Percentiles rank a stretch among this genome's conserved stretches.
phyloP scores from a whole-genome alignment of 2,329 filamentous ascomycete genomes.

The Trichoderma gracile region DNA sequence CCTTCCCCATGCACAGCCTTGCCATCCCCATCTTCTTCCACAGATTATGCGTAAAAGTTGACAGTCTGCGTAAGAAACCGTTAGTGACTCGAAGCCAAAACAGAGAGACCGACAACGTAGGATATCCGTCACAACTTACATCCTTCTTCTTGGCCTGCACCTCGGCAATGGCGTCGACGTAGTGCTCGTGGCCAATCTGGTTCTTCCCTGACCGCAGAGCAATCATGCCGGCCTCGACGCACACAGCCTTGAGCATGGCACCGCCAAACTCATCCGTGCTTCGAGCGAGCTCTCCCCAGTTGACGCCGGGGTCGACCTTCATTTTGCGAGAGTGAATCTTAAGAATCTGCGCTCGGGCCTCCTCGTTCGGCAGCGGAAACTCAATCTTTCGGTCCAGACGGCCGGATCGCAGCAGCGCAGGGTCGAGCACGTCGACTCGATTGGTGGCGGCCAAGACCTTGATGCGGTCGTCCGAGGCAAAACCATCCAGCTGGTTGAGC shows the following conservation, averaged over 20 bases:
- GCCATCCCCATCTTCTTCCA: no score
- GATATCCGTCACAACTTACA: conserved; percentile 44
- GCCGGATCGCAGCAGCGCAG: conserved; percentile 84
- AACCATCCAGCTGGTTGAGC: conserved; percentile 96
- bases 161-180: conserved; percentile 96
- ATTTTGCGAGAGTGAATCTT: conserved; percentile 98
- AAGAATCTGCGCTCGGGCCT: conserved; percentile 93
- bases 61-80: conserved; percentile 47
- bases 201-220: conserved; percentile 89
- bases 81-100: conserved; percentile 10
- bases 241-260: conserved; percentile 96
- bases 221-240: conserved; percentile 99
- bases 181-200: conserved; percentile 97
- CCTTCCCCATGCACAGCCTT: not conserved
- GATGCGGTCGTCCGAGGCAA: conserved; percentile 94
- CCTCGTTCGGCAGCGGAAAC: conserved; percentile 96
- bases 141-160: conserved; percentile 97
- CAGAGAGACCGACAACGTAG: not conserved
- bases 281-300: conserved; percentile 92
- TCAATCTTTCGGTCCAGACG: conserved; percentile 97
- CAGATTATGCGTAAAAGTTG: conserved; percentile 54
- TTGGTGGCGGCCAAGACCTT: conserved; percentile 96
- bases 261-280: conserved; percentile 99
- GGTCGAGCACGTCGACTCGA: conserved; percentile 90
- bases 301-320: conserved; percentile 89